These are phyloP conservation scores for Blastomyces gilchristii DNA, from an alignment of 2,329 filamentous ascomycete species.

Conservation along the genomic window DNA sequence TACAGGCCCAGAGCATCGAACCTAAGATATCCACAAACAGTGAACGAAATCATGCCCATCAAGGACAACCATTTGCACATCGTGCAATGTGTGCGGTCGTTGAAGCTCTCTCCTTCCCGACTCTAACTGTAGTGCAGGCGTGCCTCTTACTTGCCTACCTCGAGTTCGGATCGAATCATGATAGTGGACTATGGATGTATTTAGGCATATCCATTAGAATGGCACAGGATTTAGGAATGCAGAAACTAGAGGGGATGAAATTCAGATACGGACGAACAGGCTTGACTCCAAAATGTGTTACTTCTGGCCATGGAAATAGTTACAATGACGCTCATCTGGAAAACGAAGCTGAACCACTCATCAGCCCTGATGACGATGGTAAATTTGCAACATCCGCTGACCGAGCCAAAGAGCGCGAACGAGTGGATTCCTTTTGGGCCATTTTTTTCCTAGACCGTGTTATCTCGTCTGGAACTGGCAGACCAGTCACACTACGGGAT, in stretches of 20 bases:
- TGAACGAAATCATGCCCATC: constrained; percentile 47
- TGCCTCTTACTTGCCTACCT: constrained; percentile 78
- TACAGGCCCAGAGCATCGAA: constrained; percentile 43
- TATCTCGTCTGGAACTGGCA: constrained; percentile 76
- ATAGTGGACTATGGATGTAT: constrained; percentile 91
- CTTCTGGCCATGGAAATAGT: constrained; percentile 33
- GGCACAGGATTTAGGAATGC: constrained; percentile 68
- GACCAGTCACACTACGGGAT: constrained; percentile 72
- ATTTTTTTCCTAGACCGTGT: constrained; percentile 80
- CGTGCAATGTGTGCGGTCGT: constrained; percentile 73
- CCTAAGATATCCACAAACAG: constrained; percentile 24
- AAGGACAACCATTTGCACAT: constrained; percentile 68
- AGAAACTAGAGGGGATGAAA: constrained; percentile 65
- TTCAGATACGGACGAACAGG: constrained; percentile 46
- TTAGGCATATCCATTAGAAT: constrained; percentile 76
- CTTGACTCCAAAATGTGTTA: constrained; percentile 47
- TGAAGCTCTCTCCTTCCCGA: constrained; percentile 73
- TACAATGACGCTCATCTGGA: constrained; percentile 37
- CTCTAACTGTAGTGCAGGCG: constrained; percentile 72
- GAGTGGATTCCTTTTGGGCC: constrained; percentile 81
- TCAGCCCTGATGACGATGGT: constrained; percentile 21
- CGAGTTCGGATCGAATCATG: constrained; percentile 77
- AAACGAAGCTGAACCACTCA: constrained; percentile 29
- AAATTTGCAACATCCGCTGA: constrained; percentile 42
- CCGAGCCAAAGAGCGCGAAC: constrained; percentile 62